phyloP scores from a whole-genome alignment of 1,139 yeast genomes.

The Scheffersomyces stambukii region DNA sequence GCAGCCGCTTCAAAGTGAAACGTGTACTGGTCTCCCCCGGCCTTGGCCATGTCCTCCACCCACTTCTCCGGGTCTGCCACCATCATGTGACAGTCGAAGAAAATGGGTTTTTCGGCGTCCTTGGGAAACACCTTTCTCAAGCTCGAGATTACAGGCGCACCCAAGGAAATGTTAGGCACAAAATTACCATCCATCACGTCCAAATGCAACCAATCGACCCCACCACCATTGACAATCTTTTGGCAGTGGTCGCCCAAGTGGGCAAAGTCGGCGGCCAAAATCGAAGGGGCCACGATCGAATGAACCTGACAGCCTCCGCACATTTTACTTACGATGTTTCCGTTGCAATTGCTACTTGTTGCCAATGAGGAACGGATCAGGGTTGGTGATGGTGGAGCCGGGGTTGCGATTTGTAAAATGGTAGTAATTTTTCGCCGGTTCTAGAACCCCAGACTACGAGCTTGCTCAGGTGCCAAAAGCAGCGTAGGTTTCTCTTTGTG shows the following conservation, averaged over 20 bases:
- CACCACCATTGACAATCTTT: conserved; percentile 61
- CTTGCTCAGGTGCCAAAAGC: too few species aligned
- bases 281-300: conserved; percentile 92
- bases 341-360: too few species aligned
- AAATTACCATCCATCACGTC: conserved; percentile 99
- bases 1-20: conserved; percentile 94
- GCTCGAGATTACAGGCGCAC: conserved; percentile 83
- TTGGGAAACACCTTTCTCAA: conserved; percentile 74
- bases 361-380: too few species aligned
- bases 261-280: conserved; percentile 91
- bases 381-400: too few species aligned
- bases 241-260: conserved; percentile 85
- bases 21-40: conserved; percentile 95
- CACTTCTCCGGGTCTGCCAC: conserved; percentile 91
- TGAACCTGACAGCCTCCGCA: too few species aligned
- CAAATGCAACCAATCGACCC: conserved; percentile 94
- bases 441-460: too few species aligned
- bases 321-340: too few species aligned
- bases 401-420: too few species aligned
- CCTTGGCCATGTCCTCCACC: conserved; percentile 89
- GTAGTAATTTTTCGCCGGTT: too few species aligned
- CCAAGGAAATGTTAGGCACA: conserved; percentile 93
- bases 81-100: conserved; percentile 99
- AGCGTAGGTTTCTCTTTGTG: too few species aligned
- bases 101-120: conserved; percentile 43